Conservation (phyloP, 805 yeast genomes). For the Candida odintsovae region DNA sequence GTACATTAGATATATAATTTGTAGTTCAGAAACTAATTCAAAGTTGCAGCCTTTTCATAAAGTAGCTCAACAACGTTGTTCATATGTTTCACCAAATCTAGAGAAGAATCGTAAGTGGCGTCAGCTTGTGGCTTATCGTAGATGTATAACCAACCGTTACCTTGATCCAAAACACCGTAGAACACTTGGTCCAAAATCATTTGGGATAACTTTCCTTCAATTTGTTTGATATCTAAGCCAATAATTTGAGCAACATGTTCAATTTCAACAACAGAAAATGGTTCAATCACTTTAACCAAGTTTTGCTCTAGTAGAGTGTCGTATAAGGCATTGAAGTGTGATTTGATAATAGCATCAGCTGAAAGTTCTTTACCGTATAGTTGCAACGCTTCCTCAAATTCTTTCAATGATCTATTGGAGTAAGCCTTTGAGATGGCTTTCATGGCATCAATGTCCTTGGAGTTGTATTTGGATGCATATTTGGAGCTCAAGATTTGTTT, state of each 20-base stretch:
- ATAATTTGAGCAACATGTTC: slow-evolving; percentile 81
- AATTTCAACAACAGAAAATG: slow-evolving; percentile 93
- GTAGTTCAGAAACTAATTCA: slow-evolving; percentile 43
- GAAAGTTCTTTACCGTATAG: slow-evolving; percentile 70
- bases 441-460: slow-evolving; percentile 92
- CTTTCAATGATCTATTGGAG: slow-evolving; percentile 82
- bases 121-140: slow-evolving; percentile 87
- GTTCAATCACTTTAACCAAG: slow-evolving; percentile 89
- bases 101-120: slow-evolving; percentile 80
- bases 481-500: slow-evolving; percentile 73
- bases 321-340: slow-evolving; percentile 88
- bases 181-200: slow-evolving; percentile 96
- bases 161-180: slow-evolving; percentile 95
- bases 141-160: slow-evolving; percentile 93
- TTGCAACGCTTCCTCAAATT: slow-evolving; percentile 78
- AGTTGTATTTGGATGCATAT: slow-evolving; percentile 64
- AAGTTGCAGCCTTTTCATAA: slow-evolving; percentile 86
- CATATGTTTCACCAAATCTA: slow-evolving; percentile 82
- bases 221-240: slow-evolving; percentile 80
- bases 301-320: slow-evolving; percentile 92
- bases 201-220: slow-evolving; percentile 91
- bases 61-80: slow-evolving; percentile 83
- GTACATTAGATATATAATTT: background rate
- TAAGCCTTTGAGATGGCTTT: slow-evolving; percentile 88
- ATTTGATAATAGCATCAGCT: slow-evolving; percentile 80